A percentile compares a stretch with the other conserved stretches of the same genome.
Evolutionary conservation across 2,329 filamentous ascomycete genomes (phyloP).

Genomic region (Diaporthe capsici): DNA sequence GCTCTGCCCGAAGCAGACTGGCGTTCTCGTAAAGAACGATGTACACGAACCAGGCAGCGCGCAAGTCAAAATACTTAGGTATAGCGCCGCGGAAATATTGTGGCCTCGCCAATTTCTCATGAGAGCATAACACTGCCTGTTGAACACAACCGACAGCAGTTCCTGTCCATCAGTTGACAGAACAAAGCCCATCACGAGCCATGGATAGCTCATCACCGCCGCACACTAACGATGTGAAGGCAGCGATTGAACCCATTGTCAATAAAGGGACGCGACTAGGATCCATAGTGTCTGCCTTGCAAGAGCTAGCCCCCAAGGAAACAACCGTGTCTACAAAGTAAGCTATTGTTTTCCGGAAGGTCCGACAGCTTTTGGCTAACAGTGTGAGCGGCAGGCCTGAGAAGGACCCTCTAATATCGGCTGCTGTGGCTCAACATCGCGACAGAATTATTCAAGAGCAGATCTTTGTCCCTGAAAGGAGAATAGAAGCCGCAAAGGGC

Average conservation of each 20-base stretch:
- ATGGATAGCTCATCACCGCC: too few relatives aligned
- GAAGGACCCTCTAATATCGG: not conserved
- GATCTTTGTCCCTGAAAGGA: not conserved
- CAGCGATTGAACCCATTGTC: not conserved
- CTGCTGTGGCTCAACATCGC: not conserved
- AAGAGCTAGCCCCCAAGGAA: not conserved
- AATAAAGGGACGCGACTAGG: not conserved
- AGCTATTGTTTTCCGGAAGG: not conserved
- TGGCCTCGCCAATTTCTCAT: too few relatives aligned
- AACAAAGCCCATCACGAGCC: too few relatives aligned
- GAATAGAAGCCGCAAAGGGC: not conserved
- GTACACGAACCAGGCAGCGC: too few relatives aligned
- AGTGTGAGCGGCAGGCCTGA: not conserved
- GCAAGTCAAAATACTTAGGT: too few relatives aligned
- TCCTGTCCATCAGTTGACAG: too few relatives aligned
- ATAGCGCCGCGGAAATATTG: too few relatives aligned
- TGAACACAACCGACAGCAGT: too few relatives aligned
- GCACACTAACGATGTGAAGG: not conserved
- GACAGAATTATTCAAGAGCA: not conserved
- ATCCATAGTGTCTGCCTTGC: not conserved
- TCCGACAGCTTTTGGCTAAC: not conserved
- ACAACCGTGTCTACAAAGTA: not conserved
- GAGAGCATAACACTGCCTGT: too few relatives aligned
- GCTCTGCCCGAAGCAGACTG: too few relatives aligned
- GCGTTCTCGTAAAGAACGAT: too few relatives aligned